These are phyloP conservation scores for Ulota crispa DNA, from an alignment of 225 moss, liverwort and hornwort genomes.

Conservation along the genomic window DNA sequence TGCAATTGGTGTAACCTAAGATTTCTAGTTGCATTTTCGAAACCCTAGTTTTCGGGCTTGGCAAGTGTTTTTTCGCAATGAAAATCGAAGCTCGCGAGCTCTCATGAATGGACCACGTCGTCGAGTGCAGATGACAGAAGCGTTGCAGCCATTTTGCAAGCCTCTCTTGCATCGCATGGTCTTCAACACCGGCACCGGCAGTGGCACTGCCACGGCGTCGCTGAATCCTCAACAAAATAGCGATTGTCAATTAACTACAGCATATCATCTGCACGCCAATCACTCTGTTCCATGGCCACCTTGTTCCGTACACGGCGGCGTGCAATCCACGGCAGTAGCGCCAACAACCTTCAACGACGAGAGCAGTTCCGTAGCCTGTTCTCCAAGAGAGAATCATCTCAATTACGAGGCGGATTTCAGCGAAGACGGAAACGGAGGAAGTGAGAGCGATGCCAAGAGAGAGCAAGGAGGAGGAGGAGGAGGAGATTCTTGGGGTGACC, in stretches of 20 bases:
- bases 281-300: background rate
- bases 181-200: too few species aligned
- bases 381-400: background rate
- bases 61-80: background rate
- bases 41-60: background rate
- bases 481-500: conserved; percentile 10
- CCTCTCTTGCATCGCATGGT: conserved; percentile 22
- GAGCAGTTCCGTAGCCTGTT: background rate
- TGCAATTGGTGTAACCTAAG: background rate
- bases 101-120: background rate
- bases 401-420: background rate
- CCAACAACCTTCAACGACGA: too few species aligned
- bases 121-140: conserved; percentile 13
- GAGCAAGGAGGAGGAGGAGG: background rate
- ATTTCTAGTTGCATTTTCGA: background rate
- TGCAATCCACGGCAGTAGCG: background rate
- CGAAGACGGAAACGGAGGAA: background rate
- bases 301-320: background rate
- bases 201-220: too few species aligned
- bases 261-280: background rate
- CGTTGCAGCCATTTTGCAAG: background rate
- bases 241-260: too few species aligned
- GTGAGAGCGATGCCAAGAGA: background rate
- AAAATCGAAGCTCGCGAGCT: background rate
- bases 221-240: background rate